phyloP scores from a whole-genome alignment of 495 filamentous ascomycete species.

The Neurospora sp. region DNA sequence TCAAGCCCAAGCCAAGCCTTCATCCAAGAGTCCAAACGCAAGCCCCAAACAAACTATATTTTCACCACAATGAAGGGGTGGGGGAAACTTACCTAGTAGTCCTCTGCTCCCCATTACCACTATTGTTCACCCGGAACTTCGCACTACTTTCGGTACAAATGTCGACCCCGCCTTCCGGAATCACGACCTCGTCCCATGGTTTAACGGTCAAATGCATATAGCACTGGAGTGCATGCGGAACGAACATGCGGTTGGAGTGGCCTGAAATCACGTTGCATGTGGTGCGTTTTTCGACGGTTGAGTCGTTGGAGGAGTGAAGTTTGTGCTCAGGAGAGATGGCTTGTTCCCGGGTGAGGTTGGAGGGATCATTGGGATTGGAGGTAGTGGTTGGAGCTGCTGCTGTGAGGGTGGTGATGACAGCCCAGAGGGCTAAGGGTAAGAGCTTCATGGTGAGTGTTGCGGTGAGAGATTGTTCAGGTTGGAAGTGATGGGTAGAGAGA shows the following conservation, averaged over 20 bases:
- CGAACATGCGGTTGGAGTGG: background rate
- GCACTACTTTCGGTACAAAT: background rate
- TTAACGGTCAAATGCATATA: too few relatives aligned
- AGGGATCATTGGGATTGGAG: background rate
- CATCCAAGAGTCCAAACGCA: background rate
- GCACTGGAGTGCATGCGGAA: too few relatives aligned
- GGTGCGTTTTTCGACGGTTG: background rate
- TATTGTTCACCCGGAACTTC: background rate
- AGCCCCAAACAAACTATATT: background rate
- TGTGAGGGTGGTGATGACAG: background rate
- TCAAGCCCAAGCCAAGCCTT: background rate
- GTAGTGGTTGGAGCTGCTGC: background rate
- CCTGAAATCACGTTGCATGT: background rate
- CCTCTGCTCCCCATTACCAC: background rate
- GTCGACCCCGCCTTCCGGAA: background rate
- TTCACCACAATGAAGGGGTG: background rate
- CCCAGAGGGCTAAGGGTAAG: background rate
- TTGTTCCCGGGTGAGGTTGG: background rate
- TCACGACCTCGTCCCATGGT: background rate
- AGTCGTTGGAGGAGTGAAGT: background rate
- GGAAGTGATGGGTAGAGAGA: background rate
- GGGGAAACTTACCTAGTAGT: background rate
- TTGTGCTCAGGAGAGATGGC: too few relatives aligned
- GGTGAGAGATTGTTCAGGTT: background rate
- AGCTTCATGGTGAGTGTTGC: background rate